Evolutionary conservation across 805 yeast genomes (phyloP), one percentile per base, ranked within the genome.

Genomic region (Myxozyma melibiosi): DNA sequence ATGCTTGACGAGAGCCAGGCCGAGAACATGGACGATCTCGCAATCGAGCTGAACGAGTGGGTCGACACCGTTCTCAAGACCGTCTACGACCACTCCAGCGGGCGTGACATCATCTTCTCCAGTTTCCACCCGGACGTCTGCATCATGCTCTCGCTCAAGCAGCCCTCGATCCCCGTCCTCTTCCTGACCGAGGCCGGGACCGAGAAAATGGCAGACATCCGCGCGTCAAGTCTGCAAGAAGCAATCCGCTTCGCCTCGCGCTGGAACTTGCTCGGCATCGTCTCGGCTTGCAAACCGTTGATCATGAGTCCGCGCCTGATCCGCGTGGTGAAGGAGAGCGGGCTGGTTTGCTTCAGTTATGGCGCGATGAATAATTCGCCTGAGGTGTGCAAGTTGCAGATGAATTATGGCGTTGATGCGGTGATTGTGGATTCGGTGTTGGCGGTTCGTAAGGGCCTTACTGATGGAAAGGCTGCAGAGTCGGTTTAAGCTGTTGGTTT

Each of bases 71-170:
- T 92, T 16, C 77, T 92, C 64, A 78, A 86, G 65, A 80, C 79
- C 27, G 92, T 92, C 14, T 91, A 86, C 68, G 95, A 88, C 58
- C 78, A 87, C 70, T 83, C 84, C 6, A 76, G 81, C 37, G 91
- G 90, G 7, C 79, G 98, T 64, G 96, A 92, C 70, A 81, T 92
- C 41, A 85, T 92, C 18, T 88, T 92, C 67, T 89, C 96, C 1
- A 88, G 96, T 2, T 92, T 92, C 79, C 96, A 92, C 68, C 98
- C 98, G 0, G 98, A 92, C 70, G 81, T 90, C 31, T 92, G 98
- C 72, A 72, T 88, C 51, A 76, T 90, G 77, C 75, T 92, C 40
- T 86, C 96, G 1, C 75, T 92, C 73, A 92, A 92, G 70, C 98
- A 91, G 73, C 97, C 97, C 27, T 82, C 92, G 0, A 87, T 91